Evolutionary conservation across 345 rosid genomes (phyloP).

Genomic region (Euphorbia pulcherrima): DNA sequence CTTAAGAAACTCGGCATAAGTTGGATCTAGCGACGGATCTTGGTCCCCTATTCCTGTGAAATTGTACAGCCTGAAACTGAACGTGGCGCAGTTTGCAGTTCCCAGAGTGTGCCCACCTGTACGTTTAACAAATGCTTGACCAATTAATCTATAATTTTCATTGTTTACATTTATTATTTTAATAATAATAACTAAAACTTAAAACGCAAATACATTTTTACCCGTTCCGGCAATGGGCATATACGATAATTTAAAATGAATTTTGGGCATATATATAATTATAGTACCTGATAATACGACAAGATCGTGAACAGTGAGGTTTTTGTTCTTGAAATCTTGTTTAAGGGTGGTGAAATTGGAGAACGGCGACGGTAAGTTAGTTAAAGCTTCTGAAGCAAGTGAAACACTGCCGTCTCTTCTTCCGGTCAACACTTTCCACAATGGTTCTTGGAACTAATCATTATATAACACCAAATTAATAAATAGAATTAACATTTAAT

Average conservation of each 20-base stretch:
- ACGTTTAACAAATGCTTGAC: too few species aligned
- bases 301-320: slow-evolving; percentile 57
- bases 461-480: too few species aligned
- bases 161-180: too few species aligned
- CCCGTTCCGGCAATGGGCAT: too few species aligned
- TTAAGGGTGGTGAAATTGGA: slow-evolving; percentile 44
- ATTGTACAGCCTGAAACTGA: slow-evolving; percentile 61
- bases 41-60: slow-evolving; percentile 59
- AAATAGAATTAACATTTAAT: too few species aligned
- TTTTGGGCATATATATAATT: too few species aligned
- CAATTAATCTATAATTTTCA: too few species aligned
- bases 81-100: slow-evolving; percentile 43
- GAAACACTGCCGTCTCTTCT: slow-evolving; percentile 68
- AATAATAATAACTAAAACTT: too few species aligned
- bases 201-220: too few species aligned
- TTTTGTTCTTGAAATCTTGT: slow-evolving; percentile 32
- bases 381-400: slow-evolving; percentile 30
- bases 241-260: too few species aligned
- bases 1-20: slow-evolving; percentile 39
- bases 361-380: slow-evolving; percentile 54
- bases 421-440: slow-evolving; percentile 72
- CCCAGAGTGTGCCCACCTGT: slow-evolving; percentile 69
- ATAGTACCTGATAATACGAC: slow-evolving; percentile 61
- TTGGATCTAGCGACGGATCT: slow-evolving; percentile 49
- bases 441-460: slow-evolving; percentile 39